These are phyloP conservation scores for Claviceps cyperi DNA, from an alignment of 2,329 filamentous ascomycete species.

Conservation along the genomic window DNA sequence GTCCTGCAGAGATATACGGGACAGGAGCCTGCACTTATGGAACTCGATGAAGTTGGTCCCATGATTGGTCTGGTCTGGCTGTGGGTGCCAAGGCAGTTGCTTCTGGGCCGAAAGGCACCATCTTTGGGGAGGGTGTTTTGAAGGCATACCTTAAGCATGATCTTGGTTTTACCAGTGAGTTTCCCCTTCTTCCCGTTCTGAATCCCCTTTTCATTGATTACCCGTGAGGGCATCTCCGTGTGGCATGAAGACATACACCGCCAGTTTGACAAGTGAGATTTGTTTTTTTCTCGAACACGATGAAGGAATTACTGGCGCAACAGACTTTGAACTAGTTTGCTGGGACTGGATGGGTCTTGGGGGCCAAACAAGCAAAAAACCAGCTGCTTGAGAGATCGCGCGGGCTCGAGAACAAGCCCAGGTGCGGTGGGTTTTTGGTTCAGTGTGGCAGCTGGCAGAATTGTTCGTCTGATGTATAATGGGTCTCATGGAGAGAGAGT, in stretches of 20 bases:
- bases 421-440: too few relatives aligned
- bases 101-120: constrained; percentile 44
- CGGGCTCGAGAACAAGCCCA: too few relatives aligned
- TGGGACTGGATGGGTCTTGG: constrained; percentile 39
- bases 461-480: too few relatives aligned
- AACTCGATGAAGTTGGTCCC: constrained; percentile 40
- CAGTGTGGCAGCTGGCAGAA: too few relatives aligned
- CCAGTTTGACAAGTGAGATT: background rate
- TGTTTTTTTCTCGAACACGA: background rate
- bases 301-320: background rate
- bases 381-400: background rate
- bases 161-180: constrained; percentile 48
- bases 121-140: constrained; percentile 47
- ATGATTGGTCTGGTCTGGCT: constrained; percentile 55
- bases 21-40: constrained; percentile 29
- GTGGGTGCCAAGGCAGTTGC: constrained; percentile 55
- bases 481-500: too few relatives aligned
- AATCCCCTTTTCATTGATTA: background rate
- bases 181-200: background rate
- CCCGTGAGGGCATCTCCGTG: too few relatives aligned
- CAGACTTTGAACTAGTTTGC: constrained; percentile 28
- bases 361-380: constrained; percentile 14
- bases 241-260: too few relatives aligned
- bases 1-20: constrained; percentile 31
- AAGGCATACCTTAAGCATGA: constrained; percentile 53